Evolutionary conservation across 2,329 filamentous ascomycete species (phyloP).

Genomic region (Claviceps digitariae): DNA sequence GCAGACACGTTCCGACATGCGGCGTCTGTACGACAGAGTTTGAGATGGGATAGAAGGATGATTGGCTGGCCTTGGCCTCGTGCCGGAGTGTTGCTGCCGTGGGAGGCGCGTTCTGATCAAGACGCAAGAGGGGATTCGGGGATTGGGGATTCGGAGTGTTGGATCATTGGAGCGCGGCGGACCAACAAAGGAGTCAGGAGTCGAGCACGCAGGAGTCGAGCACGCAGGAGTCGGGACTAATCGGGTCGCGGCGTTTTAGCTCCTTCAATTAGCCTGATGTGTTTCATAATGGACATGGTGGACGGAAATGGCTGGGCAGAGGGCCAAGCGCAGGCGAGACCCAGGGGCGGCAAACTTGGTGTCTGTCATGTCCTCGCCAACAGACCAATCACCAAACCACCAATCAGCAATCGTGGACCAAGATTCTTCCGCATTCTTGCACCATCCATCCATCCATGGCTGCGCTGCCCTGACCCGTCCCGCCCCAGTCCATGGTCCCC

Average conservation of each 20-base stretch:
- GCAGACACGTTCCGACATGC: no score
- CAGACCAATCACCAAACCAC: no score
- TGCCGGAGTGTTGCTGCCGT: no score
- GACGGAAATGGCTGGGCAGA: background rate
- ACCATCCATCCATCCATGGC: background rate
- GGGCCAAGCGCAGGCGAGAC: background rate
- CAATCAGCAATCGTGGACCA: background rate
- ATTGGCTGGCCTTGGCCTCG: no score
- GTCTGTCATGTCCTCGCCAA: background rate
- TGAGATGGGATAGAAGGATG: no score
- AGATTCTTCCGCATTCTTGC: background rate
- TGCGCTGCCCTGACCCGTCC: no score
- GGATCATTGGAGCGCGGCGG: background rate
- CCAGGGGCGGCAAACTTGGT: background rate
- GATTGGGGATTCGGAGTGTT: background rate
- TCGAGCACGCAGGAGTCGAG: no score
- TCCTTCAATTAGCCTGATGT: background rate
- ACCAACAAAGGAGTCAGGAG: no score
- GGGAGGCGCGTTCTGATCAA: no score
- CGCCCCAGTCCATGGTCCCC: background rate
- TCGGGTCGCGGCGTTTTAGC: background rate
- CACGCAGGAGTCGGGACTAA: no score
- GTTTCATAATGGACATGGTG: background rate
- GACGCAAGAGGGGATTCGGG: no score
- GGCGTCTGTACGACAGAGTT: no score